Percentiles rank a stretch among this genome's conserved stretches.
Conservation (phyloP, 352 stramenopile genomes). For the Peronosclerospora sorghi region DNA sequence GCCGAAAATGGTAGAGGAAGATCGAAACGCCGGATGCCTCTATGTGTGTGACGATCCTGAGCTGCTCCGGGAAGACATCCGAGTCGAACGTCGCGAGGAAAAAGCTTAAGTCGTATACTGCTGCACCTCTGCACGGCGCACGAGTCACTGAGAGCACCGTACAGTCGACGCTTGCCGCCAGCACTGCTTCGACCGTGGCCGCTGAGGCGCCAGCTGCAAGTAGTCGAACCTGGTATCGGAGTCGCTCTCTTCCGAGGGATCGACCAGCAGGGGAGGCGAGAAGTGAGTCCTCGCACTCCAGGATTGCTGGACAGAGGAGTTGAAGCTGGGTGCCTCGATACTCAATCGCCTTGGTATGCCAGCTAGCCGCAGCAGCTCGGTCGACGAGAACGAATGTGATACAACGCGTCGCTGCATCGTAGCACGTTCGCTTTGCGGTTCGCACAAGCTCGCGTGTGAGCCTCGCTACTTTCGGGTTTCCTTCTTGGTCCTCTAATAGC, state of each 20-base stretch:
- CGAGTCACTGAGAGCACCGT: neutral
- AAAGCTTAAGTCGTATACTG: neutral
- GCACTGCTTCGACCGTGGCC: neutral
- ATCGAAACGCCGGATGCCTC: neutral
- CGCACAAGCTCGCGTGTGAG: too few species aligned
- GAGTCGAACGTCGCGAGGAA: neutral
- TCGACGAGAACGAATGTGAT: too few species aligned
- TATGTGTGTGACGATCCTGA: neutral
- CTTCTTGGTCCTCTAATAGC: neutral
- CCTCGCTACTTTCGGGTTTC: neutral
- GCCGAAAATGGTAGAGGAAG: neutral
- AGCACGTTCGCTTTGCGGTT: too few species aligned
- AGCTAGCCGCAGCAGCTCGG: too few species aligned
- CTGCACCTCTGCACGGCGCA: too few species aligned
- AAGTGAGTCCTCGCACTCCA: too few species aligned
- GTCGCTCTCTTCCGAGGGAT: too few species aligned
- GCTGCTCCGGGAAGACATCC: neutral
- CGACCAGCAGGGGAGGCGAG: too few species aligned
- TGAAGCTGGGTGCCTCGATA: neutral
- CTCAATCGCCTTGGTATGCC: too few species aligned
- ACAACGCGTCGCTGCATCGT: too few species aligned
- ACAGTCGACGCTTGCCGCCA: neutral
- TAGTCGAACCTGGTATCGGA: too few species aligned
- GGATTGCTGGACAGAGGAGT: neutral
- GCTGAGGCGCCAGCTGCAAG: neutral